Base-by-base conservation (phyloP, 306 rosid genomes). In the Acacia crassicarpa region DNA sequence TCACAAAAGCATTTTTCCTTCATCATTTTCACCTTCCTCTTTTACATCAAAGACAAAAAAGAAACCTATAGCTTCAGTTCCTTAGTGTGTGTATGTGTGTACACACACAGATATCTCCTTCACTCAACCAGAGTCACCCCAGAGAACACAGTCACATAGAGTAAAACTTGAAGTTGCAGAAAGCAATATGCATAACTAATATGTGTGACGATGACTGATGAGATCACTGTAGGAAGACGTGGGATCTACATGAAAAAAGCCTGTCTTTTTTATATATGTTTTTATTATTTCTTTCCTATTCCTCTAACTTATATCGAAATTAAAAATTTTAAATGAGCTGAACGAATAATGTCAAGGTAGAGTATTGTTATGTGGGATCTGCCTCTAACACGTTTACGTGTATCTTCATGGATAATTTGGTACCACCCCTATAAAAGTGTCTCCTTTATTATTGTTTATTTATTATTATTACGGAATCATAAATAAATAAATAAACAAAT, bases 191-290 rank as follows among this genome's bases (percentile, higher is more conserved):
- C n/a, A 67, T 41, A 6, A 35, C 15, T 35, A n/a, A 15, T 62
- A 38, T 4, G 13, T 44, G 12, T 44, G 46, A 27, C 13, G 9
- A 22, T 6, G 16, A 67, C 78, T 19, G 72, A 15, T 62, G 9
- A 22, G 67, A 62, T n/a, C n/a, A 77, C 80, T 32, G 75, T 72
- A 63, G 48, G 62, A 72, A 80, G 82, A 84, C 86, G 89, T 79
- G 85, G 81, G 82, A 91, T 84, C 80, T 91, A 88, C 94, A 87
- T 83, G 93, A 87, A 38, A 63, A 63, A 63, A 63, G 69, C 40
- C 68, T 25, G 40, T 5, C 40, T 22, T 13, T 80, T 87, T 84
- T 78, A 3, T 74, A 69, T 22, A 70, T 67, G 62, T 77, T 61
- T 44, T 67, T 5, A 20, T 69, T 78, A 70, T 53, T 20, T 67